A percentile compares a stretch with the other conserved stretches of the same genome.
Conservation (phyloP, 2,329 filamentous ascomycete species). For the Fusarium clavum region DNA sequence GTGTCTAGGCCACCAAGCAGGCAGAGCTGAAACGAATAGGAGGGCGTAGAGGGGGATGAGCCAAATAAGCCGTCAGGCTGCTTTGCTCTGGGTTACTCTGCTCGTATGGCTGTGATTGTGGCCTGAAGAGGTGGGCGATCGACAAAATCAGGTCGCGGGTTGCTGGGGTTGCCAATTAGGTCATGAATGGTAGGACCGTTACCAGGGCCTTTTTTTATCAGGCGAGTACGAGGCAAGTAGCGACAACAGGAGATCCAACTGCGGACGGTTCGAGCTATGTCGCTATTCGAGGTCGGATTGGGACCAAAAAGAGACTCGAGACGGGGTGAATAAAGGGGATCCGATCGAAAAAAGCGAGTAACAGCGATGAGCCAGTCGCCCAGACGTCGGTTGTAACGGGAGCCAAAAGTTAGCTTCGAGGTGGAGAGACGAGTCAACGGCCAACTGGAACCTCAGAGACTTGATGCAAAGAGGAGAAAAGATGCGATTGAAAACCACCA, state of each 20-base stretch:
- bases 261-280: constrained; percentile 29
- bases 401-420: constrained; percentile 37
- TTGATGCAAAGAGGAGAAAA: constrained; percentile 1
- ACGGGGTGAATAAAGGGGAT: constrained; percentile 28
- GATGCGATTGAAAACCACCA: constrained; percentile 32
- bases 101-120: constrained; percentile 25
- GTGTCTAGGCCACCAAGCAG: constrained; percentile 41
- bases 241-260: constrained; percentile 20
- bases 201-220: constrained; percentile 29
- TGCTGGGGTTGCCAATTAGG: constrained; percentile 42
- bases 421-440: constrained; percentile 24
- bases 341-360: constrained; percentile 30
- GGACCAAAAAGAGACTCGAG: constrained; percentile 15
- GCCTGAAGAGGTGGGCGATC: constrained; percentile 26
- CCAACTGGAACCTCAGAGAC: constrained; percentile 9
- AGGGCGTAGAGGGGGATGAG: constrained; percentile 2
- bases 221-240: constrained; percentile 22
- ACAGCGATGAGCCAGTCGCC: constrained; percentile 41
- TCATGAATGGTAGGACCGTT: constrained; percentile 33
- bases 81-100: constrained; percentile 16
- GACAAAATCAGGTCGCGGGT: constrained; percentile 30
- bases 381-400: constrained; percentile 39
- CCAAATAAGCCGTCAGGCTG: constrained; percentile 14
- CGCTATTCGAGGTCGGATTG: constrained; percentile 14
- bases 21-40: constrained; percentile 20